These are phyloP conservation scores for Ophiocordyceps camponoti-rufipedis DNA, from an alignment of 2,329 filamentous ascomycete species.

Conservation along the genomic window DNA sequence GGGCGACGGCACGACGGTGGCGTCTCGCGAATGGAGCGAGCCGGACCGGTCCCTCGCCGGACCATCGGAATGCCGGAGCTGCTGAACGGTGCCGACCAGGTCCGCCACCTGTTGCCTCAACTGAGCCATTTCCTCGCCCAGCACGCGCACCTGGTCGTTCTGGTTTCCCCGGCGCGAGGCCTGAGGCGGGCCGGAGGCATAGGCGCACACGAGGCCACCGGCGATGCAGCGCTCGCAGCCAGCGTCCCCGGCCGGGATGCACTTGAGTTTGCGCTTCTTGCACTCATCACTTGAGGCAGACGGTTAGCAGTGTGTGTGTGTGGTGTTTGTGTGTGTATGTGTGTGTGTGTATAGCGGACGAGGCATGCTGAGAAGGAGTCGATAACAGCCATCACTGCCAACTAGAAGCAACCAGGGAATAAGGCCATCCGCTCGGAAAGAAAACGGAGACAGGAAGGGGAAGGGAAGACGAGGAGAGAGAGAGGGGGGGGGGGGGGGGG, in stretches of 20 bases:
- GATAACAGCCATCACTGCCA: too few species aligned
- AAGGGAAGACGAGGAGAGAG: not conserved
- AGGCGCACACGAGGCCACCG: slow-evolving; percentile 10
- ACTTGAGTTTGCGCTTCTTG: slow-evolving; percentile 22
- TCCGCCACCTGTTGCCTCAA: slow-evolving; percentile 13
- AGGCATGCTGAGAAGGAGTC: too few species aligned
- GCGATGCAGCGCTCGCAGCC: slow-evolving; percentile 13
- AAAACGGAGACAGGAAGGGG: not conserved
- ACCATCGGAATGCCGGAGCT: slow-evolving; percentile 7
- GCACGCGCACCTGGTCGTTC: slow-evolving; percentile 4
- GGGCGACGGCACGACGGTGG: slow-evolving; percentile 4
- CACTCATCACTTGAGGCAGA: slow-evolving; percentile 15
- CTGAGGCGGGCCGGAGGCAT: slow-evolving; percentile 7
- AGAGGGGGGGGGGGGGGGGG: not conserved
- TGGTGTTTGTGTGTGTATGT: too few species aligned
- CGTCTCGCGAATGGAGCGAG: slow-evolving; percentile 4
- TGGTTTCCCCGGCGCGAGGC: slow-evolving; percentile 7
- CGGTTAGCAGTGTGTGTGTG: not conserved
- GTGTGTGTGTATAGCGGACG: too few species aligned
- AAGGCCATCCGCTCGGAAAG: too few species aligned
- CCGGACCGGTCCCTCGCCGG: slow-evolving; percentile 2
- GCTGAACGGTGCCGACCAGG: slow-evolving; percentile 9
- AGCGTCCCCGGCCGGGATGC: slow-evolving; percentile 10
- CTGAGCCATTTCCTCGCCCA: slow-evolving; percentile 11
- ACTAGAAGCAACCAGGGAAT: too few species aligned